phyloP scores from a whole-genome alignment of 2,329 filamentous ascomycete genomes.

The Penicillium capsulatum region DNA sequence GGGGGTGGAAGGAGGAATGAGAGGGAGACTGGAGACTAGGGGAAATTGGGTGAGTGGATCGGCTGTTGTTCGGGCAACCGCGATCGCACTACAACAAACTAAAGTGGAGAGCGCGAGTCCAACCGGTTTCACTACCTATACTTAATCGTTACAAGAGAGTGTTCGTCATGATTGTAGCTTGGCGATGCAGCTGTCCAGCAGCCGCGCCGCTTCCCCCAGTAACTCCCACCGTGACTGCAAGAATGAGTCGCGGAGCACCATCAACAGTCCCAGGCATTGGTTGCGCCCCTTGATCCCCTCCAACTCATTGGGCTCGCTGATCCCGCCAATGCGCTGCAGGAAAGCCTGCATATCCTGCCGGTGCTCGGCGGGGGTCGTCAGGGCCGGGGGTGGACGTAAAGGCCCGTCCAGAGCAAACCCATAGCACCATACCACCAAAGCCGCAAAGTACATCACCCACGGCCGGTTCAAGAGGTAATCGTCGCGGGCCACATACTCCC shows the following conservation, averaged over 20 bases:
- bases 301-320: slow-evolving; percentile 72
- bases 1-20: slow-evolving; percentile 3
- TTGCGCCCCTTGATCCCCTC: slow-evolving; percentile 72
- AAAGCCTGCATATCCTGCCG: slow-evolving; percentile 75
- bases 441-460: slow-evolving; percentile 93
- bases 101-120: no score
- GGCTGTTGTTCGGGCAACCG: slow-evolving; percentile 23
- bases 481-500: slow-evolving; percentile 73
- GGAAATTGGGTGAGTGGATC: slow-evolving; percentile 14
- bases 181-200: slow-evolving; percentile 76
- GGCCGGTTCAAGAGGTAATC: slow-evolving; percentile 87
- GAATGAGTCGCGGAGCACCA: slow-evolving; percentile 79
- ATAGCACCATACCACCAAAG: slow-evolving; percentile 91
- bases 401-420: slow-evolving; percentile 86
- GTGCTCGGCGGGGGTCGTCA: slow-evolving; percentile 61
- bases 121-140: no score
- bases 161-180: slow-evolving; percentile 42
- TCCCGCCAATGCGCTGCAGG: slow-evolving; percentile 66
- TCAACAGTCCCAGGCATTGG: slow-evolving; percentile 72
- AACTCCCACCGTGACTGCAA: slow-evolving; percentile 84
- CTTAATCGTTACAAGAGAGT: no score
- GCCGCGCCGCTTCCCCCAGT: slow-evolving; percentile 75
- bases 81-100: no score
- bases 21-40: slow-evolving; percentile 1
- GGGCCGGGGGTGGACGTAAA: slow-evolving; percentile 50